Evolutionary conservation across 371 early-diverging fungal species (phyloP).

Genomic region (Saksenaea vasiformis): DNA sequence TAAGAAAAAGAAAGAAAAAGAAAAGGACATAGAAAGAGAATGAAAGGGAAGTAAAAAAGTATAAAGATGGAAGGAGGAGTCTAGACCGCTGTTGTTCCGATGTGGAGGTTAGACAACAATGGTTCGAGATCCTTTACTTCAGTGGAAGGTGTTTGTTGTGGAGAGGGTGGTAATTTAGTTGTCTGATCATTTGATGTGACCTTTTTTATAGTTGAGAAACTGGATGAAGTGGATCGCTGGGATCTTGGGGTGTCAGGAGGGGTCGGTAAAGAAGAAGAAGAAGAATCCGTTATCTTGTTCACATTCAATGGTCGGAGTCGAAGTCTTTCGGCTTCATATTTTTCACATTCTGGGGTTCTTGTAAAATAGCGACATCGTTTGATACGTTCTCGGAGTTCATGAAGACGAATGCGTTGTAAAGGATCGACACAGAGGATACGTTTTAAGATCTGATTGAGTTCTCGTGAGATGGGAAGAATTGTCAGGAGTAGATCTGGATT

Average conservation of each 20-base stretch:
- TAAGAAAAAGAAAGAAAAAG: neutral
- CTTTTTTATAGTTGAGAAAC: neutral
- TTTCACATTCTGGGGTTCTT: constrained; percentile 33
- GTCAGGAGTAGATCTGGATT: constrained; percentile 62
- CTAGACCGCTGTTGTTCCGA: neutral
- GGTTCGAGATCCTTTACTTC: neutral
- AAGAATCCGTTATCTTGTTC: too few relatives aligned
- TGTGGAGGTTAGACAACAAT: neutral
- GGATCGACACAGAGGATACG: constrained; percentile 77
- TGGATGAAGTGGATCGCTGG: too few relatives aligned
- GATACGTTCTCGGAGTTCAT: constrained; percentile 61
- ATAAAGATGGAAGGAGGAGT: neutral
- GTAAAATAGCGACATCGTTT: constrained; percentile 63
- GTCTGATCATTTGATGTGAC: neutral
- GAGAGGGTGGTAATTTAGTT: neutral
- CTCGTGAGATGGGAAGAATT: constrained; percentile 71
- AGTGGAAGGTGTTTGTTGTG: neutral
- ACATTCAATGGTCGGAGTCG: neutral
- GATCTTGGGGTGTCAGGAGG: neutral
- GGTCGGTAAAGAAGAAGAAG: too few relatives aligned
- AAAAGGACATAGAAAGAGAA: too few relatives aligned
- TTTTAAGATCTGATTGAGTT: constrained; percentile 72
- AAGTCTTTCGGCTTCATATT: constrained; percentile 14
- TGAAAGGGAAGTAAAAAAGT: neutral
- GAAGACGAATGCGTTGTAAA: constrained; percentile 64